Percentiles rank a stretch among this genome's conserved stretches.
These are phyloP conservation scores for Persicaria tinctoria DNA, from an alignment of 148 eudicot genomes.

Conservation along the genomic window DNA sequence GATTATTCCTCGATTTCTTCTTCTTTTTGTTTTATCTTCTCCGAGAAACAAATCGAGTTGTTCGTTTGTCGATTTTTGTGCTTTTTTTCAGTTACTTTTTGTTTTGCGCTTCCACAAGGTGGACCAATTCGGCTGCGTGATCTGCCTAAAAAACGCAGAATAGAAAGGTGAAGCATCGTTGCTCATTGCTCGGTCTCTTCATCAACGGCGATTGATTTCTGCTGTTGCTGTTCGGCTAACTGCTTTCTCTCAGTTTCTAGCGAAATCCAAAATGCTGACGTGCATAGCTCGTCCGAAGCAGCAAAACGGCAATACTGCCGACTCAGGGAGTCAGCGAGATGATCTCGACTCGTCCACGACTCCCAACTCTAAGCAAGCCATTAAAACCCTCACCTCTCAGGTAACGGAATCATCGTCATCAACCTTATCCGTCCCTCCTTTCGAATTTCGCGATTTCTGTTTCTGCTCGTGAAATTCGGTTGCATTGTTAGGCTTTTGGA, in stretches of 20 bases:
- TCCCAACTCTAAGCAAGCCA: constrained; percentile 42
- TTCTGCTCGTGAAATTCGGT: background rate
- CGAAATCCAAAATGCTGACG: constrained; percentile 51
- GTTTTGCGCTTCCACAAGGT: no score
- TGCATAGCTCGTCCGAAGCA: constrained; percentile 84
- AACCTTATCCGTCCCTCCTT: background rate
- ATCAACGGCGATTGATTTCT: no score
- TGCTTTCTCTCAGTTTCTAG: background rate
- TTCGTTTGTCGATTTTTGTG: no score
- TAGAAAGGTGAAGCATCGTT: no score
- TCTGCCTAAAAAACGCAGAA: no score
- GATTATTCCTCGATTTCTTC: no score
- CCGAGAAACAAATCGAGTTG: no score
- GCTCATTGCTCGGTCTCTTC: no score
- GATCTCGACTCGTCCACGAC: constrained; percentile 29
- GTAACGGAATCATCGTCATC: constrained; percentile 17
- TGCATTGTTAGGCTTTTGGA: background rate
- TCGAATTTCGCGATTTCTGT: background rate
- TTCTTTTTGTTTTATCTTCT: no score
- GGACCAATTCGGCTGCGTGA: no score
- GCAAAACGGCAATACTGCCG: constrained; percentile 16
- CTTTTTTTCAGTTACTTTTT: no score
- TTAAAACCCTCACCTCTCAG: constrained; percentile 74
- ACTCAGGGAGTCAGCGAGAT: constrained; percentile 31
- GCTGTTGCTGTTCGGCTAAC: no score